Base-by-base conservation (phyloP, 1,139 yeast genomes). In the Blastobotrys indianensis region DNA sequence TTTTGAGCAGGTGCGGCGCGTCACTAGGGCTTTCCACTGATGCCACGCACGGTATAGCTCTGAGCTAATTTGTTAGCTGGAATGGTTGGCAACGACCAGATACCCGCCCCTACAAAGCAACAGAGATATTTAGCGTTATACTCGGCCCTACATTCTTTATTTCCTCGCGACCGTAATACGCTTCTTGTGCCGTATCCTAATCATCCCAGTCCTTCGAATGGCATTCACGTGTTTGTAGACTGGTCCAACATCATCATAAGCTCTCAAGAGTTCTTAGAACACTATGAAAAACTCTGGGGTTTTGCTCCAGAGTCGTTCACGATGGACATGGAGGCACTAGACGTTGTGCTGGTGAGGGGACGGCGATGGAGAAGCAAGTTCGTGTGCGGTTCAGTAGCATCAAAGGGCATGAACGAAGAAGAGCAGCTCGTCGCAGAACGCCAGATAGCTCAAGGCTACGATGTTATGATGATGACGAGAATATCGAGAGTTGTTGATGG, bases 161-260 rank as follows among this genome's bases (percentile, higher is more conserved):
- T 55, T 39, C 56, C 58, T 10, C 39, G 37, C 8, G 55, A 56
- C 44, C 45, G 53, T 23, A 41, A 45, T 12, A 51, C 58, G 4
- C 45, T 56, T 31, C 45, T 53, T 4, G 57, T 56, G 6, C 56
- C 56, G 3, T 48, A 45, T 31, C 44, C 48, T 1, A 32, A 40
- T n/a, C 15, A 5, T 9, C 15, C 8, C 25, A 25, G 29, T 13
- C 2, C 23, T 9, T 31, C n/a, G 1, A 20, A 33, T 16, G 51
- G 51, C 16, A 41, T 54, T 12, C 39, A 49, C 34, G 49, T 54
- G 23, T 37, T 52, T 20, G 30, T 57, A 1, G 60, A 57, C 42
- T 47, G 56, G 52, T 56, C 59, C 11, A 57, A 57, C 48, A 53
- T 54, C n/a, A 48, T 46, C 25, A 48, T 56, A 10, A 51, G 56